Percentiles rank a stretch among this genome's conserved stretches.
phyloP scores from a whole-genome alignment of 306 rosid species.

The Alnus rubra region DNA sequence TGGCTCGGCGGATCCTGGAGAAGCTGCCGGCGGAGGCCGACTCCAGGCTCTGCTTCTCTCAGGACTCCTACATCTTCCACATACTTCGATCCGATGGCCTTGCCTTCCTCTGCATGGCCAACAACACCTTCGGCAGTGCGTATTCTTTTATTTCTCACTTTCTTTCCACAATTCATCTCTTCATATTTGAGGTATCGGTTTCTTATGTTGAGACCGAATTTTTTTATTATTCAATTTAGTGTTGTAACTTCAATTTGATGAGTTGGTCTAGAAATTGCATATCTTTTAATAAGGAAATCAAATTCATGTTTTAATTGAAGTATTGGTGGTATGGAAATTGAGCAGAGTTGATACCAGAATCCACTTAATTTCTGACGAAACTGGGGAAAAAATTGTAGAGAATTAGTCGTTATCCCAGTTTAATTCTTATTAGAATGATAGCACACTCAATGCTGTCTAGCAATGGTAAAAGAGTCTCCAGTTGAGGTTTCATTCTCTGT shows the following conservation, averaged over 20 bases:
- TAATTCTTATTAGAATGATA: background rate
- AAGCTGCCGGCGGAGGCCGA: constrained; percentile 88
- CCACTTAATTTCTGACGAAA: background rate
- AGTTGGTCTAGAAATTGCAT: background rate
- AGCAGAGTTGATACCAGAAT: no score
- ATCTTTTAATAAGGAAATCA: background rate
- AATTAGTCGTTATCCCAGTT: background rate
- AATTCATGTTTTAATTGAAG: background rate
- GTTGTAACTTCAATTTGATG: background rate
- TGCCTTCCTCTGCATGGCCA: constrained; percentile 90
- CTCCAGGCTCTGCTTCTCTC: constrained; percentile 92
- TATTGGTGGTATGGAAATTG: background rate
- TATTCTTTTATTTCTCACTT: background rate
- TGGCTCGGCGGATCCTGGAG: constrained; percentile 88
- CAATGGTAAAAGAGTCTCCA: no score
- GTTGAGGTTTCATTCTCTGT: background rate
- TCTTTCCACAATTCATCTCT: background rate
- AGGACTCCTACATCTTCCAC: constrained; percentile 92
- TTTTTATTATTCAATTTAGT: background rate
- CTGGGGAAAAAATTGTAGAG: background rate
- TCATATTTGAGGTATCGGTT: no score
- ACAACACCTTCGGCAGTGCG: constrained; percentile 94
- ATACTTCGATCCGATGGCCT: constrained; percentile 82
- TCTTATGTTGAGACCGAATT: background rate
- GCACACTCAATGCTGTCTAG: no score